phyloP scores from a whole-genome alignment of 805 yeast genomes.

The Kockiozyma suomiensis region DNA sequence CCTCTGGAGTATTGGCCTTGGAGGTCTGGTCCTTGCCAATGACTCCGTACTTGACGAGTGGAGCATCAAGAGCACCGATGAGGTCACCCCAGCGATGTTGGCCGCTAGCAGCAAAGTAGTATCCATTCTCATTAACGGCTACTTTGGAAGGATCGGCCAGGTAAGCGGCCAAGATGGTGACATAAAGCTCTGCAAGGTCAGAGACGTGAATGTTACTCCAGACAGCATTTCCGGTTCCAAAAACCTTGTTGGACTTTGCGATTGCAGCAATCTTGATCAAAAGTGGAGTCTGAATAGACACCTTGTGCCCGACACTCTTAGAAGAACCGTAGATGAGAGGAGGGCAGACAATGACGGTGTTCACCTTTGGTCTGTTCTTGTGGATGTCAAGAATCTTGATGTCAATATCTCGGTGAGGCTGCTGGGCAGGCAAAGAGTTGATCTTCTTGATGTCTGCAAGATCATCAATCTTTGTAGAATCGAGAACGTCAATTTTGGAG shows the following conservation, averaged over 20 bases:
- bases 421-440: constrained; percentile 38
- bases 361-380: constrained; percentile 40
- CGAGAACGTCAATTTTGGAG: constrained; percentile 30
- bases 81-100: constrained; percentile 44
- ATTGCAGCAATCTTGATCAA: constrained; percentile 36
- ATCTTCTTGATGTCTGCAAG: constrained; percentile 39
- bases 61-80: constrained; percentile 36
- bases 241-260: constrained; percentile 37
- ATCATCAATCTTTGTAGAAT: constrained; percentile 38
- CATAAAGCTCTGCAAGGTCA: constrained; percentile 44
- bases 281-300: constrained; percentile 43
- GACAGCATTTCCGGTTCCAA: constrained; percentile 40
- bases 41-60: constrained; percentile 32
- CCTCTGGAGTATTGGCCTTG: background rate
- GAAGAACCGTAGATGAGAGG: constrained; percentile 45
- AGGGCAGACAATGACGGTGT: constrained; percentile 43
- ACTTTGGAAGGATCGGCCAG: constrained; percentile 36
- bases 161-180: constrained; percentile 38
- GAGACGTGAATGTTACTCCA: constrained; percentile 46
- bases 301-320: constrained; percentile 42
- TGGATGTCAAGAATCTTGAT: constrained; percentile 39
- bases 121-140: constrained; percentile 43
- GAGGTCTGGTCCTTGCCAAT: constrained; percentile 10
- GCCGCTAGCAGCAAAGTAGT: constrained; percentile 44
- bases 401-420: constrained; percentile 45